Evolutionary conservation across 805 yeast genomes (phyloP), one percentile per base, ranked within the genome.

Genomic region (Naumovozyma dairenensis): DNA sequence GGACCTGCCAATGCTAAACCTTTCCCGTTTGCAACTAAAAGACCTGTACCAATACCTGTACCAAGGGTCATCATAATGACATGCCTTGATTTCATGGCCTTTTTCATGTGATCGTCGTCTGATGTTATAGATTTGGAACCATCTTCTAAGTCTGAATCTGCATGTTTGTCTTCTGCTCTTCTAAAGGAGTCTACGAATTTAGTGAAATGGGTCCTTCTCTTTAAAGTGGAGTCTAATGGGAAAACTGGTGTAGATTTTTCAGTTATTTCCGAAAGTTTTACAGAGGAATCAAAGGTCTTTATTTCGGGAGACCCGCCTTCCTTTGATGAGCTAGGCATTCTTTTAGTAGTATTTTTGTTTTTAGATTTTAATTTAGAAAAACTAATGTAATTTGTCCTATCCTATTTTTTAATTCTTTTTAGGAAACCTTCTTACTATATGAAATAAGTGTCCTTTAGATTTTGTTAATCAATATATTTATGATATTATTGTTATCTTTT

Each of bases 21-120:
- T 45, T 65, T 56, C 29, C 74, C 79, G 30, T 69, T 59, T 35
- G 78, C 80, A 35, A 73, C 72, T 45, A 69, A 60, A 21, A 76
- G 58, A 39, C 82, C 83, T 10, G 89, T 78, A 47, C 94, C 94
- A 39, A 83, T 77, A 28, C 87, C 77, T 35, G 89, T 86, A 34
- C 87, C 92, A 33, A 84, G 65, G 29, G 92, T 84, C 56, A 83
- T 77, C 74, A 81, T 72, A 39, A 74, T 71, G 39, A 77, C 69
- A 44, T 79, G 86, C 26, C 71, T 52, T 10, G 59, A 42, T 25
- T 52, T 51, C 42, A 43, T 38, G 2, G 42, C 33, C 30, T 37
- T 46, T 33, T 39, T 45, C 28, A 45, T 36, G 12, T 39, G 29
- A 10, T 36, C 28, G n/a, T 36, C 37, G n/a, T 36, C 37, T 2